Base-by-base conservation (phyloP, 805 yeast genomes). In the Jamesozyma piceae region DNA sequence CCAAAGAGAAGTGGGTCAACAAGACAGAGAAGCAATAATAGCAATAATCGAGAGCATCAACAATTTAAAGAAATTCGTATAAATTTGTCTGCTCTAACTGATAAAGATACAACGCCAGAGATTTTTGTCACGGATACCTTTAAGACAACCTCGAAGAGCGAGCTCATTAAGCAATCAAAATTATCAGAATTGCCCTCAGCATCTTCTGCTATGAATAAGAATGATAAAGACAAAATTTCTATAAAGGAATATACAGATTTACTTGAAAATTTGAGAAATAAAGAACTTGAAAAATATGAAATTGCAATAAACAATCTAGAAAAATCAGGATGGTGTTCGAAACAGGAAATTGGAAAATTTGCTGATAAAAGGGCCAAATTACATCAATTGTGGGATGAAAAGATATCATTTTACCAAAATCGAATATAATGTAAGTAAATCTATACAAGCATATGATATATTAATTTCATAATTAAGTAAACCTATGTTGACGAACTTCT, bases 241-340 rank as follows among this genome's bases (percentile, higher is more conserved):
- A 13, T 39, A 9, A 34, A 39, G 15, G 35, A 39, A 17, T 39
- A 39, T 28, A 29, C 28, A 20, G 10, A 6, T 11, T 32, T 41
- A 11, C 28, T 41, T 9, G 30, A 18, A 26, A 15, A 31, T 4
- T 26, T 41, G n/a, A 41, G 30, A 17, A 8, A 3, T 5, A 15
- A 36, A 19, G 43, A 41, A 20, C 29, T 41, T 11, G 20, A 36
- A 19, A 34, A 41, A 36, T 36, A 41, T 18, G 37, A 41, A 4
- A 20, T 30, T 3, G 19, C 33, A 17, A 22, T 41, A n/a, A 36
- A 36, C 5, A 36, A 31, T 30, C 18, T 41, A 19, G 31, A 36
- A 26, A 22, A 20, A 3, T 15, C 29, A 13, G 43, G 43, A 9
- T 41, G 43, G 43, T 41, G 34, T 24, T 30, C 43, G 5, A 11